Percentiles rank a stretch among this genome's conserved stretches.
Conservation (phyloP, 805 yeast genomes). For the Torulaspora quercuum region DNA sequence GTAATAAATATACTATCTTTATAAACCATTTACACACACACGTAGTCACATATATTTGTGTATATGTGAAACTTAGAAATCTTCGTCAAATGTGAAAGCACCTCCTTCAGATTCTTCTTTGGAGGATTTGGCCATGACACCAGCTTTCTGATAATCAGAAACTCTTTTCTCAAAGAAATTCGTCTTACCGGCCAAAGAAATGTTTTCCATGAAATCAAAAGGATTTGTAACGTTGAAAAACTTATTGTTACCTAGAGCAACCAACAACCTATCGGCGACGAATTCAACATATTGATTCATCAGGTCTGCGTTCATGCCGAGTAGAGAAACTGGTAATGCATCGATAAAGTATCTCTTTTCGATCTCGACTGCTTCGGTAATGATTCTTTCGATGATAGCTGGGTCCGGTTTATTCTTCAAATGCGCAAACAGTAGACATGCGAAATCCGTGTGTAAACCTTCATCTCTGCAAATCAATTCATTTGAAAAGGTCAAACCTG, state of each 20-base stretch:
- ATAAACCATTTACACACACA: too few species aligned
- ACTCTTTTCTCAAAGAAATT: slow-evolving; percentile 99
- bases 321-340: slow-evolving; percentile 86
- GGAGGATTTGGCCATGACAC: slow-evolving; percentile 83
- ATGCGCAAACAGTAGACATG: slow-evolving; percentile 91
- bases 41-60: not conserved
- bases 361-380: slow-evolving; percentile 91
- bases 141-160: slow-evolving; percentile 98
- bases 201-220: slow-evolving; percentile 98
- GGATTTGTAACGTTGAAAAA: slow-evolving; percentile 86
- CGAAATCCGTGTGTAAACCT: slow-evolving; percentile 98
- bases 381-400: slow-evolving; percentile 74
- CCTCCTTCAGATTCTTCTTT: slow-evolving; percentile 48
- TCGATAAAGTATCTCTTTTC: slow-evolving; percentile 94
- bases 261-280: slow-evolving; percentile 91
- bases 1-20: too few species aligned
- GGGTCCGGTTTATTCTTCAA: slow-evolving; percentile 83
- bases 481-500: slow-evolving; percentile 96
- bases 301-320: slow-evolving; percentile 90
- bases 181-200: slow-evolving; percentile 96
- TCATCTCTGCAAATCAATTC: slow-evolving; percentile 98
- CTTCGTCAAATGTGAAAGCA: slow-evolving; percentile 86
- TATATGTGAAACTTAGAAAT: slow-evolving; percentile 52
- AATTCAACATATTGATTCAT: slow-evolving; percentile 99
- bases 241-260: slow-evolving; percentile 88